phyloP scores from a whole-genome alignment of 2,329 filamentous ascomycete genomes.

The Colletotrichum abscissum region DNA sequence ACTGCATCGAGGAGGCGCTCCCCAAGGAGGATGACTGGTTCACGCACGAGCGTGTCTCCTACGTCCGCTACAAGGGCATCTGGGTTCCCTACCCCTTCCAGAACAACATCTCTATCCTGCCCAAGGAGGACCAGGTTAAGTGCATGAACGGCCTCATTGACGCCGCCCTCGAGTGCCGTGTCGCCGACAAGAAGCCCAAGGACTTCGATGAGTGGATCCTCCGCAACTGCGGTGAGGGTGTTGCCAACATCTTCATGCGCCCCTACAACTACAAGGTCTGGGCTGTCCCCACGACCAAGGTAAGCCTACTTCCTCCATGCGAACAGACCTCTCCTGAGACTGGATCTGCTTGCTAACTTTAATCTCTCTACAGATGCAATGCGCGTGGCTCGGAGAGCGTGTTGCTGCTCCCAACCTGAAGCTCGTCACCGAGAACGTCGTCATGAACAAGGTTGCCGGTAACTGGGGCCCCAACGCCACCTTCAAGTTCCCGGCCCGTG shows the following conservation, averaged over 20 bases:
- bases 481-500: conserved; percentile 96
- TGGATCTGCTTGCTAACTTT: not conserved
- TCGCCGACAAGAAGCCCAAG: conserved; percentile 91
- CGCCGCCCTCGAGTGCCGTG: conserved; percentile 86
- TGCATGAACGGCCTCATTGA: conserved; percentile 97
- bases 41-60: conserved; percentile 97
- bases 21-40: conserved; percentile 97
- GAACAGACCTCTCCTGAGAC: not conserved
- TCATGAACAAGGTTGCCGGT: conserved; percentile 94
- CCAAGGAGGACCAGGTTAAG: conserved; percentile 95
- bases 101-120: conserved; percentile 99
- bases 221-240: conserved; percentile 87
- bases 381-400: conserved; percentile 97
- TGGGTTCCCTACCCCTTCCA: conserved; percentile 99
- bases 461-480: conserved; percentile 99
- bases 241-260: conserved; percentile 97
- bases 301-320: conserved; percentile 53
- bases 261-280: conserved; percentile 99
- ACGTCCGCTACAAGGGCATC: conserved; percentile 94
- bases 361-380: conserved; percentile 85
- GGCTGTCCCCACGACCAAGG: conserved; percentile 97
- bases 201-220: conserved; percentile 99
- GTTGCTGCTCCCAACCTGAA: conserved; percentile 97
- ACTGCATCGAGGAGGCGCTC: conserved; percentile 96
- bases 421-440: conserved; percentile 91